A percentile compares a stretch with the other conserved stretches of the same genome.
These are phyloP conservation scores for Vitis rupestris DNA, from an alignment of 164 flowering plant species.

Conservation along the genomic window DNA sequence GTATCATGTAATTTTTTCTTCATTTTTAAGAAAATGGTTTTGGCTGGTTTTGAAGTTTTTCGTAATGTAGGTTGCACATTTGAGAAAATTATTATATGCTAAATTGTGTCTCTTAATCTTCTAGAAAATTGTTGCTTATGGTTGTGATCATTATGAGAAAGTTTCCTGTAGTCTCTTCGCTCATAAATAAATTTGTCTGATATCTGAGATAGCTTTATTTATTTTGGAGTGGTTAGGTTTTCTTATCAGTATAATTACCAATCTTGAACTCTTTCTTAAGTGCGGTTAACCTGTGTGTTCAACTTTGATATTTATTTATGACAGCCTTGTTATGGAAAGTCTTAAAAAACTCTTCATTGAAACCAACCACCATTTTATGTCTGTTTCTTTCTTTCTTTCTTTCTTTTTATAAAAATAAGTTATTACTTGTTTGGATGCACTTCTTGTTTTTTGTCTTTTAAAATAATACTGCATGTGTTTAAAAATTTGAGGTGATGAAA, in stretches of 20 bases:
- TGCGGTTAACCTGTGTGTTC: not conserved
- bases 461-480: no score
- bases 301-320: no score
- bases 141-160: not conserved
- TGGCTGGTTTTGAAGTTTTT: not conserved
- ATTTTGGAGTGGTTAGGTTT: not conserved
- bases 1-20: slow-evolving; percentile 15
- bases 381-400: no score
- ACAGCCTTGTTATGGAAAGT: no score
- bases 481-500: no score
- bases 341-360: no score
- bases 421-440: no score
- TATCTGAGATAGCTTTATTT: not conserved
- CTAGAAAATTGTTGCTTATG: not conserved
- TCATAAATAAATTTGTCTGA: no score
- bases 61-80: not conserved
- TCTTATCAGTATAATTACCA: not conserved
- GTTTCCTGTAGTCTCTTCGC: not conserved
- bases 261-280: not conserved
- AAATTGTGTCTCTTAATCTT: not conserved
- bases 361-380: no score
- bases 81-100: not conserved
- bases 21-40: not conserved
- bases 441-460: no score
- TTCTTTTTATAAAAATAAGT: no score